phyloP scores from a whole-genome alignment of 1,284 basidiomycete genomes.

The Pyrrhoderma noxium region DNA sequence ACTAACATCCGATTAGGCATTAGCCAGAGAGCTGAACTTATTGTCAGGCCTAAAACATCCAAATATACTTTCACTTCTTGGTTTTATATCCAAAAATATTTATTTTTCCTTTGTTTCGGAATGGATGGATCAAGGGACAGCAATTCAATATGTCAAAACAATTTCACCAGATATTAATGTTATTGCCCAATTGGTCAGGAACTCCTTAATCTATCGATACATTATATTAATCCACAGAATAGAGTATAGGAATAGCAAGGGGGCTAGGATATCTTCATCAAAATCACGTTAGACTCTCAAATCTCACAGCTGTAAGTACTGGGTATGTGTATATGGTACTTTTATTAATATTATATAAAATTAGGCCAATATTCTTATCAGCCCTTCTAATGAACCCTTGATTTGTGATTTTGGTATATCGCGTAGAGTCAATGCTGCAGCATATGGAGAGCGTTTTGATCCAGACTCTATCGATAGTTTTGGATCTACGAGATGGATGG shows the following conservation, averaged over 20 bases:
- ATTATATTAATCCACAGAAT: neutral
- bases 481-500: neutral
- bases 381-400: neutral
- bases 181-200: neutral
- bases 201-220: neutral
- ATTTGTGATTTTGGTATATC: slow-evolving; percentile 11
- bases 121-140: slow-evolving; percentile 18
- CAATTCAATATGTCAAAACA: neutral
- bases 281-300: slow-evolving; percentile 3
- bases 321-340: too few relatives aligned
- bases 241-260: slow-evolving; percentile 4
- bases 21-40: neutral
- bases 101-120: slow-evolving; percentile 14
- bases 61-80: slow-evolving; percentile 8
- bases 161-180: neutral
- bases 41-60: slow-evolving; percentile 3
- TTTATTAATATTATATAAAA: too few relatives aligned
- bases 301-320: slow-evolving; percentile 9
- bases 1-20: neutral
- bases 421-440: neutral
- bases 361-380: slow-evolving; percentile 11
- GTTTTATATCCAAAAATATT: neutral
- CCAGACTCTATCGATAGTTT: too few relatives aligned
- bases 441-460: neutral
- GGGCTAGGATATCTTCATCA: slow-evolving; percentile 10